phyloP scores from a whole-genome alignment of 495 filamentous ascomycete genomes.

The Aspergillus conjunctus region DNA sequence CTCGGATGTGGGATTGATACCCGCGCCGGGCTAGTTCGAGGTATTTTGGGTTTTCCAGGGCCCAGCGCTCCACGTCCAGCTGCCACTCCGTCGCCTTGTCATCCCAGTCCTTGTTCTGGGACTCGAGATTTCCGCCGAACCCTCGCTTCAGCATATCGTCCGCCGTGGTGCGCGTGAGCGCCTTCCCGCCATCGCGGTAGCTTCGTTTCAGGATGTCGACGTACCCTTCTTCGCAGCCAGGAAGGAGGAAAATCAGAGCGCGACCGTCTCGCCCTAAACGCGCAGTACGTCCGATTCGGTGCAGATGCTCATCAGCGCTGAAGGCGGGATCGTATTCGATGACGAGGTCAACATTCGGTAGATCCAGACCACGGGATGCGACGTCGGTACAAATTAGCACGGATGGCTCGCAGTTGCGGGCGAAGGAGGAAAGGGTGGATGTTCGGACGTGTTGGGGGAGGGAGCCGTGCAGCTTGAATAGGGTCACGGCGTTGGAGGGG shows the following conservation, averaged over 20 bases:
- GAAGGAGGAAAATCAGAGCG: constrained; percentile 84
- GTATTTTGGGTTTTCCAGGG: constrained; percentile 57
- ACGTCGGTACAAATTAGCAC: constrained; percentile 94
- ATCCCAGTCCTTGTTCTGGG: constrained; percentile 60
- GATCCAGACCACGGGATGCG: constrained; percentile 88
- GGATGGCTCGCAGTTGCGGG: constrained; percentile 60
- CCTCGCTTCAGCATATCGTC: constrained; percentile 65
- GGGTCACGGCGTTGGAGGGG: constrained; percentile 57
- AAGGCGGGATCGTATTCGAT: constrained; percentile 96
- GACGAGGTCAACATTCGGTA: constrained; percentile 90
- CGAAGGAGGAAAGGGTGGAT: constrained; percentile 77
- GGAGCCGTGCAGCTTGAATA: constrained; percentile 94
- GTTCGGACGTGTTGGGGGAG: constrained; percentile 84
- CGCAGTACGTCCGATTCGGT: constrained; percentile 92
- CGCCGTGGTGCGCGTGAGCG: constrained; percentile 55
- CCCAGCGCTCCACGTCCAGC: constrained; percentile 72
- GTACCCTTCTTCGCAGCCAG: constrained; percentile 89
- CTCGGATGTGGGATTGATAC: constrained; percentile 88
- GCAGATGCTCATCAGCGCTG: constrained; percentile 85
- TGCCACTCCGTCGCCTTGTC: constrained; percentile 76
- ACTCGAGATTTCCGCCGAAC: constrained; percentile 50
- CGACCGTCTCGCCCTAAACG: constrained; percentile 88
- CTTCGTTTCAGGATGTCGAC: constrained; percentile 67
- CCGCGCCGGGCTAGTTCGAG: constrained; percentile 76
- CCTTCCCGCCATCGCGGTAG: constrained; percentile 57